phyloP scores from a whole-genome alignment of 1,284 basidiomycete species.

The Boletellus deceptivus region DNA sequence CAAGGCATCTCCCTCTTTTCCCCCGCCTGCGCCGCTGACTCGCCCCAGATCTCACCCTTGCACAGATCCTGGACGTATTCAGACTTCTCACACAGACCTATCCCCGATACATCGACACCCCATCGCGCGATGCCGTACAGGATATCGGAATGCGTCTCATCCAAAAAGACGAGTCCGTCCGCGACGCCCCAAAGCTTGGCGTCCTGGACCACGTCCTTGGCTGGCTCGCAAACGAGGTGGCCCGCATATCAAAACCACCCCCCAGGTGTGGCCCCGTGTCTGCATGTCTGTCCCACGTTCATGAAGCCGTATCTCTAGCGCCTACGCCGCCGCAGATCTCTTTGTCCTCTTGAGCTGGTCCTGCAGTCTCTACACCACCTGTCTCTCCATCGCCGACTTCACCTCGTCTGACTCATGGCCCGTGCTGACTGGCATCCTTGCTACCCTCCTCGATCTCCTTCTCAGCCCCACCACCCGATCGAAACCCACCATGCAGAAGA shows the following conservation, averaged over 20 bases:
- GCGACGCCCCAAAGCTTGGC: conserved; percentile 43
- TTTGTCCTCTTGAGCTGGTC: conserved; percentile 77
- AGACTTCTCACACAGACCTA: conserved; percentile 71
- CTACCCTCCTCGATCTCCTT: conserved; percentile 58
- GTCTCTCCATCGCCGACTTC: conserved; percentile 45
- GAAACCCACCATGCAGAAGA: conserved; percentile 60
- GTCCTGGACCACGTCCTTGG: conserved; percentile 68
- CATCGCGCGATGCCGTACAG: conserved; percentile 71
- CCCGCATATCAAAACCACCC: conserved; percentile 48
- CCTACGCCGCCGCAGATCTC: conserved; percentile 60
- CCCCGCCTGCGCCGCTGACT: background rate
- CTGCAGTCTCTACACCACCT: conserved; percentile 60
- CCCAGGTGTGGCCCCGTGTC: conserved; percentile 43
- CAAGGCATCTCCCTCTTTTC: conserved; percentile 41
- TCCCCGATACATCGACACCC: conserved; percentile 70
- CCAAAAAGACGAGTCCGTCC: conserved; percentile 49
- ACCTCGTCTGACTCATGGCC: conserved; percentile 46
- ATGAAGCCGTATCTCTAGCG: conserved; percentile 37
- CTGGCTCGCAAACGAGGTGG: conserved; percentile 69
- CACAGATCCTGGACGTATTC: conserved; percentile 72
- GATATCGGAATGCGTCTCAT: conserved; percentile 62
- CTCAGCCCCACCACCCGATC: conserved; percentile 47
- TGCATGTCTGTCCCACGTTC: conserved; percentile 6
- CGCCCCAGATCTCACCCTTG: conserved; percentile 56
- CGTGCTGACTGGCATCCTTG: conserved; percentile 51